These are phyloP conservation scores for Lagerstroemia speciosa DNA, from an alignment of 345 rosid species.

Conservation along the genomic window DNA sequence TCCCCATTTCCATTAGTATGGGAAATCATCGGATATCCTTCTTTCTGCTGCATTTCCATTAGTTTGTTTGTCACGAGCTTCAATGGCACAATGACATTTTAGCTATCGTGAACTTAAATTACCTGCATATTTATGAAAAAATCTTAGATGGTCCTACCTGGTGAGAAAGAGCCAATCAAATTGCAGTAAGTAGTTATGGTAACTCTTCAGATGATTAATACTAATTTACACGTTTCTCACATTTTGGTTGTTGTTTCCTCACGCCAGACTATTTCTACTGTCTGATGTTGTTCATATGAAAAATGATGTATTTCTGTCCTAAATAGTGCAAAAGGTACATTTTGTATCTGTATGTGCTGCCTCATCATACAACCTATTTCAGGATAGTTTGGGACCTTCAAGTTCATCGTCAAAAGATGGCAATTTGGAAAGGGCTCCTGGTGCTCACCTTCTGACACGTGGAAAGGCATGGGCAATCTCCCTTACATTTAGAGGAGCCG, in stretches of 20 bases:
- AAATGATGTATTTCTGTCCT: background rate
- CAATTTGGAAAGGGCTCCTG: slow-evolving; percentile 19
- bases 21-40: background rate
- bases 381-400: slow-evolving; percentile 33
- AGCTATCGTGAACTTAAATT: background rate
- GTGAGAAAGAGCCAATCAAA: no score
- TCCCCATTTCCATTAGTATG: background rate
- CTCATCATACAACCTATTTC: slow-evolving; percentile 16
- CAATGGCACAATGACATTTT: background rate
- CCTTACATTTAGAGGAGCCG: slow-evolving; percentile 22
- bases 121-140: background rate
- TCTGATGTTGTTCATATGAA: background rate
- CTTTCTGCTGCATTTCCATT: background rate
- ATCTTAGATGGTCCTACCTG: no score
- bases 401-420: slow-evolving; percentile 16
- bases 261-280: background rate
- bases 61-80: background rate
- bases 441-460: slow-evolving; percentile 22
- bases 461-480: slow-evolving; percentile 45
- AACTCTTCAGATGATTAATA: no score
- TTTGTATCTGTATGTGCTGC: background rate
- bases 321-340: background rate
- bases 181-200: no score
- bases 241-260: no score
- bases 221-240: no score